A percentile compares a stretch with the other conserved stretches of the same genome.
phyloP scores from a whole-genome alignment of 2,329 filamentous ascomycete species.

The Fusarium fracticaudum region DNA sequence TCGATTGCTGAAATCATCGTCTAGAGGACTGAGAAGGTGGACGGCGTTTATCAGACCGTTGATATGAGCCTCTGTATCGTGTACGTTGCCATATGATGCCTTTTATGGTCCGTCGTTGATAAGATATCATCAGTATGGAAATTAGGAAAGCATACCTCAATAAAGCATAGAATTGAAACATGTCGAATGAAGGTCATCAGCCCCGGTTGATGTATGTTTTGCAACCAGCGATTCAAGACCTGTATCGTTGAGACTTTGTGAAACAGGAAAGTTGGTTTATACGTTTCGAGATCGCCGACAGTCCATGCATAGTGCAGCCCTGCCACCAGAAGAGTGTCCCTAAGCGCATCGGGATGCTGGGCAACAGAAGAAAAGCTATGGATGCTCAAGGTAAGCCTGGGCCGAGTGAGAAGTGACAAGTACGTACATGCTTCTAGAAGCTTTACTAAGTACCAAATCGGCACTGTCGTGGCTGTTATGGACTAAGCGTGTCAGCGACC shows the following conservation, averaged over 20 bases:
- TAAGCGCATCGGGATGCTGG: conserved; percentile 32
- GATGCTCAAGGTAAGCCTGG: fast-evolving
- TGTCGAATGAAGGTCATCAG: conserved; percentile 34
- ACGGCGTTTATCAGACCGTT: conserved; percentile 29
- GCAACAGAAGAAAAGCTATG: conserved; percentile 20
- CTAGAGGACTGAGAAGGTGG: conserved; percentile 22
- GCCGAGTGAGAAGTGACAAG: fast-evolving
- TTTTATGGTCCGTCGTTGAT: neutral
- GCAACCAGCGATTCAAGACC: conserved; percentile 29
- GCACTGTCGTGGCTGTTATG: conserved; percentile 20
- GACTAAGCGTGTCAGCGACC: conserved; percentile 1
- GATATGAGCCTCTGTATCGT: conserved; percentile 33
- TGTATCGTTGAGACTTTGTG: conserved; percentile 36
- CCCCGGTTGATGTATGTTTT: neutral
- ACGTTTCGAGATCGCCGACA: conserved; percentile 21
- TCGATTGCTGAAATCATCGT: neutral
- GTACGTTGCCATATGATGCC: conserved; percentile 30
- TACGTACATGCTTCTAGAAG: conserved; percentile 12
- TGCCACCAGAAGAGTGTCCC: conserved; percentile 33
- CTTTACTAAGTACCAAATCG: neutral
- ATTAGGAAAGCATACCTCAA: conserved; percentile 25
- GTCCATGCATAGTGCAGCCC: conserved; percentile 39
- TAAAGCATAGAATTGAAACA: conserved; percentile 31
- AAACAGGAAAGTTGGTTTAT: conserved; percentile 33
- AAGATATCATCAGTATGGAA: fast-evolving